Percentiles rank a stretch among this genome's conserved stretches.
Conservation (phyloP, 2,329 filamentous ascomycete species). For the Penicillium sp. region DNA sequence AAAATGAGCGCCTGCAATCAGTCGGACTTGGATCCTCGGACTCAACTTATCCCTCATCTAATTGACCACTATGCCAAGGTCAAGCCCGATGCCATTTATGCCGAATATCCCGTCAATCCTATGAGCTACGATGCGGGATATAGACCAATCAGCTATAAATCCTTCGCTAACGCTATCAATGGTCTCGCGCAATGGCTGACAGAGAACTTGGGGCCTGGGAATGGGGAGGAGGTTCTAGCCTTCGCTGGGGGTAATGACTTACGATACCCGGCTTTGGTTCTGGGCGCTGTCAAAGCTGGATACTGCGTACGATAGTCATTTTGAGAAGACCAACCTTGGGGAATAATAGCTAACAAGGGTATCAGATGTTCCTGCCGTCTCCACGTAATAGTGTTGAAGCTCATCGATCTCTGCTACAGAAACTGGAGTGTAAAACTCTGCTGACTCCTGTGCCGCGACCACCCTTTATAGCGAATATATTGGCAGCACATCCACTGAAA, state of each 20-base stretch:
- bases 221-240: constrained; percentile 32
- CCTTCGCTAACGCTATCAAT: constrained; percentile 29
- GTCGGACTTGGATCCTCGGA: neutral
- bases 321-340: no score
- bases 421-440: constrained; percentile 31
- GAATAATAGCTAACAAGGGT: no score
- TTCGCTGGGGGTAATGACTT: constrained; percentile 39
- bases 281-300: constrained; percentile 41
- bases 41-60: constrained; percentile 32
- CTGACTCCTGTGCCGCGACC: constrained; percentile 28
- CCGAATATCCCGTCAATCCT: constrained; percentile 31
- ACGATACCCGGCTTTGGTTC: constrained; percentile 38
- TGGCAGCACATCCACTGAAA: constrained; percentile 24
- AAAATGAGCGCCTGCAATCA: neutral
- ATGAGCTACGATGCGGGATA: constrained; percentile 32
- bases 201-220: constrained; percentile 34
- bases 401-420: constrained; percentile 32
- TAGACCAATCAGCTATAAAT: constrained; percentile 31
- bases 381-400: constrained; percentile 40
- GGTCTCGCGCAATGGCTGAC: constrained; percentile 19
- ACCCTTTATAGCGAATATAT: constrained; percentile 18
- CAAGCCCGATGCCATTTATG: constrained; percentile 31
- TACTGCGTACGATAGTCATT: constrained; percentile 22
- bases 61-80: constrained; percentile 36
- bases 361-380: constrained; percentile 37